Evolutionary conservation across 345 rosid genomes (phyloP).

Genomic region (Ceriops decandra): DNA sequence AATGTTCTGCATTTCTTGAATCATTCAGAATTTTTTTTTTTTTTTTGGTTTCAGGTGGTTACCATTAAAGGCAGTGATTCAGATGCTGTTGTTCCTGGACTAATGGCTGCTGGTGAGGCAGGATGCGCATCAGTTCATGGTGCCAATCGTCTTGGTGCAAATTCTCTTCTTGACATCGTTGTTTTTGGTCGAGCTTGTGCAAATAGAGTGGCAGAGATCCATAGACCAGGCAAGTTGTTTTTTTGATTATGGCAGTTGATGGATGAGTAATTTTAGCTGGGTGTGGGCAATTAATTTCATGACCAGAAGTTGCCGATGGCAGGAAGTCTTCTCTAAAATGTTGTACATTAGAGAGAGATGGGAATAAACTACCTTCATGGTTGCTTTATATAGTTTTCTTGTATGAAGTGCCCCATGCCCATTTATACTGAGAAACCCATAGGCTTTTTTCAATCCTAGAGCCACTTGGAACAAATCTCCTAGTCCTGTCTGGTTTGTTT

Average conservation of each 20-base stretch:
- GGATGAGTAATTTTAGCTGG: not conserved
- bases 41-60: conserved; percentile 51
- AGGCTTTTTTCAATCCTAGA: no score
- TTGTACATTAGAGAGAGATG: not conserved
- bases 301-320: not conserved
- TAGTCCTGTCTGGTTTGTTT: not conserved
- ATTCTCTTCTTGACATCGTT: conserved; percentile 97
- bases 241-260: not conserved
- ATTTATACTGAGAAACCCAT: no score
- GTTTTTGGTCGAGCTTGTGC: conserved; percentile 99
- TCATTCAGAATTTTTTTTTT: no score
- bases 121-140: conserved; percentile 99
- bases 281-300: not conserved
- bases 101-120: conserved; percentile 99
- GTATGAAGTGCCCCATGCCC: no score
- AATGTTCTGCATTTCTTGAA: no score
- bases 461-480: not conserved
- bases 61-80: conserved; percentile 77
- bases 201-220: conserved; percentile 87
- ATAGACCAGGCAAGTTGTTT: conserved; percentile 57
- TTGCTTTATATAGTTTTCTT: no score
- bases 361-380: no score
- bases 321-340: not conserved
- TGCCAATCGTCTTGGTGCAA: conserved; percentile 96
- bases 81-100: conserved; percentile 81